phyloP scores from a whole-genome alignment of 352 stramenopile species.

The Plasmopara muralis region DNA sequence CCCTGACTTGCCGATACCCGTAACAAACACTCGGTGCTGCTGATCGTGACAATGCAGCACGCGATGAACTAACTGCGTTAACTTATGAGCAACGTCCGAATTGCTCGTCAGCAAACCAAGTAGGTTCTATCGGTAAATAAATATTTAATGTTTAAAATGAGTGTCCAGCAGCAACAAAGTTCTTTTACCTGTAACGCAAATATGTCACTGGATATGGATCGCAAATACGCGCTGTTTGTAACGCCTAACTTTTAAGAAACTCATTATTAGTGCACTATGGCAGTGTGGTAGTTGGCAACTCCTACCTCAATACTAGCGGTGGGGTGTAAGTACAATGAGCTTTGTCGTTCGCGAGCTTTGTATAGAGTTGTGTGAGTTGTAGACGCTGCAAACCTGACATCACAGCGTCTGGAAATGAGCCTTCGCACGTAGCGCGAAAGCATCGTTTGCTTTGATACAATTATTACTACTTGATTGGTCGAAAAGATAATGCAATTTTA shows the following conservation, averaged over 20 bases:
- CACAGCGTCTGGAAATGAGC: constrained; percentile 2
- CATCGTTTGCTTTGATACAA: background rate
- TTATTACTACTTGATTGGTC: constrained; percentile 8
- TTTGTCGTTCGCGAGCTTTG: background rate
- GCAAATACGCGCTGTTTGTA: constrained; percentile 7
- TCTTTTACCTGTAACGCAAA: constrained; percentile 22
- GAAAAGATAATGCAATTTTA: background rate
- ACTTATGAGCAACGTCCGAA: constrained; percentile 14
- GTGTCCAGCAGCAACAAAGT: background rate
- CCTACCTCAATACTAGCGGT: constrained; percentile 6
- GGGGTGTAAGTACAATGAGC: background rate
- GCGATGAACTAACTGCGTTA: constrained; percentile 25
- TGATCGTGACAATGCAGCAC: constrained; percentile 45
- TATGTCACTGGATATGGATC: constrained; percentile 28
- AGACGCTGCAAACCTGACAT: background rate
- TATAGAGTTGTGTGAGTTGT: background rate
- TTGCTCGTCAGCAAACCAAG: constrained; percentile 31
- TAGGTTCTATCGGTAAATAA: constrained; percentile 19
- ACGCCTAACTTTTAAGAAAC: background rate
- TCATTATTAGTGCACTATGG: background rate
- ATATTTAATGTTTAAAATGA: background rate
- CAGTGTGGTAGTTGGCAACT: background rate
- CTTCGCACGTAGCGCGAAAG: constrained; percentile 6
- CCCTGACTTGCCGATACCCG: constrained; percentile 76
- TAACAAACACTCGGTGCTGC: constrained; percentile 48